Evolutionary conservation across 2,329 filamentous ascomycete species (phyloP).

Genomic region (Fusarium devonianum): DNA sequence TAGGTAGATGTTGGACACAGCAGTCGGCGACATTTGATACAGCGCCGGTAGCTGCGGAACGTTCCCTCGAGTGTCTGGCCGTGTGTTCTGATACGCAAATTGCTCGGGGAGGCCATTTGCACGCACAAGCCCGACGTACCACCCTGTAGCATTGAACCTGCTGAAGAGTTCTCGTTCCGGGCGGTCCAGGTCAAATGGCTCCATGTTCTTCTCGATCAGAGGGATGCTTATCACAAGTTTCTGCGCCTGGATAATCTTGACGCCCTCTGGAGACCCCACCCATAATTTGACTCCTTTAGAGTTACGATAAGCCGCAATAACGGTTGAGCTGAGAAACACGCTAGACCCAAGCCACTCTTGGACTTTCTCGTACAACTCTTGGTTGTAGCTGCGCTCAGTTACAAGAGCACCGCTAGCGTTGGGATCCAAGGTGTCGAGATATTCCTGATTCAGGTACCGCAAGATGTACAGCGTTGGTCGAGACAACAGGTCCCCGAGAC

Average conservation of each 20-base stretch:
- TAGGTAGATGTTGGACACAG: slow-evolving; percentile 10
- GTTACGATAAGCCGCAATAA: slow-evolving; percentile 9
- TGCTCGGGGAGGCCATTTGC: slow-evolving; percentile 15
- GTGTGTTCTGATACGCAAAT: slow-evolving; percentile 30
- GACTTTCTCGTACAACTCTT: slow-evolving; percentile 23
- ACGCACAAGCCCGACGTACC: slow-evolving; percentile 28
- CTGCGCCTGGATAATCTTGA: slow-evolving; percentile 11
- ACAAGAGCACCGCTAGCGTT: slow-evolving; percentile 24
- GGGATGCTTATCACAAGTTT: slow-evolving; percentile 25
- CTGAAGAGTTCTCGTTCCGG: slow-evolving; percentile 13
- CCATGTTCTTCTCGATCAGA: slow-evolving; percentile 18
- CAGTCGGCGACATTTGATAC: slow-evolving; percentile 32
- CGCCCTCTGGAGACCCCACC: slow-evolving; percentile 10
- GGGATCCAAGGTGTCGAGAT: slow-evolving; percentile 17
- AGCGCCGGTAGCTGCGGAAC: slow-evolving; percentile 20
- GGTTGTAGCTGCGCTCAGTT: slow-evolving; percentile 22
- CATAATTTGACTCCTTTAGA: slow-evolving; percentile 11
- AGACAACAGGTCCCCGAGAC: slow-evolving; percentile 24
- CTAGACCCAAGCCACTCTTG: slow-evolving; percentile 15
- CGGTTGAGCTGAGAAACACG: slow-evolving; percentile 19
- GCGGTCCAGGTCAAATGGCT: slow-evolving; percentile 10
- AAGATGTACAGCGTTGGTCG: slow-evolving; percentile 26
- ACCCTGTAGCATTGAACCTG: slow-evolving; percentile 22
- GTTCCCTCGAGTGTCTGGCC: slow-evolving; percentile 17
- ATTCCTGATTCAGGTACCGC: slow-evolving; percentile 25